Evolutionary conservation across 495 filamentous ascomycete species (phyloP), one percentile per base, ranked within the genome.

Genomic region (Glarea lozoyensis): DNA sequence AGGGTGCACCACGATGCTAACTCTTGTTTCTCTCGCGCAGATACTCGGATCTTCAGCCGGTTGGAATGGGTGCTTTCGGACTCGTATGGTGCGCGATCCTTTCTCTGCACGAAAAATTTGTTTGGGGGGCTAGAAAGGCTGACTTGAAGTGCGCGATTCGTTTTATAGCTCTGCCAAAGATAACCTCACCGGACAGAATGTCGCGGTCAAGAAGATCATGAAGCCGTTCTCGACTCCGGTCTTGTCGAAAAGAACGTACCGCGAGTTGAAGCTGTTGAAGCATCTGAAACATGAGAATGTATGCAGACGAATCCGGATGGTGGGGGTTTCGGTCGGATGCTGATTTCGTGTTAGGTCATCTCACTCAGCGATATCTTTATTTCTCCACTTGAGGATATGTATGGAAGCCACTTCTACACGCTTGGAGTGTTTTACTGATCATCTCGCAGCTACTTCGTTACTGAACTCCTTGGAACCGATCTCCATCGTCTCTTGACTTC

Each of bases 191-290:
- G 81, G 72, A 55, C 87, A 94, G 60, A 86, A 86, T 58, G 92
- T 98, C 45, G 92, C 92, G 22, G 88, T 98, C 55, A 98, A 98
- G 78, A 98, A 98, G 73, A 98, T 98, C 58, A 97, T 98, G 93
- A 98, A 98, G 72, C 92, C 92, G 5, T 98, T 98, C 68, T 94
- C 88, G 72, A 98, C 92, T 10, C 92, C 92, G 4, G 92, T 98
- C 33, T 68, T 98, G 30, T 92, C 92, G 16, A 98, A 98, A 72
- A 73, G 92, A 58, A 98, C 92, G 19, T 98, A 98, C 59, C 83
- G 92, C 45, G 92, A 98, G 60, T 69, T 98, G 63, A 98, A 98
- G 73, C 75, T 98, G 43, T 68, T 98, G 54, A 98, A 98, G 68
- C 92, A 98, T 59, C 68, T 98, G 33, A 84, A 79, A 54, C 92